Evolutionary conservation across 257 asterid species (phyloP).

Genomic region (Fraxinus anomala): DNA sequence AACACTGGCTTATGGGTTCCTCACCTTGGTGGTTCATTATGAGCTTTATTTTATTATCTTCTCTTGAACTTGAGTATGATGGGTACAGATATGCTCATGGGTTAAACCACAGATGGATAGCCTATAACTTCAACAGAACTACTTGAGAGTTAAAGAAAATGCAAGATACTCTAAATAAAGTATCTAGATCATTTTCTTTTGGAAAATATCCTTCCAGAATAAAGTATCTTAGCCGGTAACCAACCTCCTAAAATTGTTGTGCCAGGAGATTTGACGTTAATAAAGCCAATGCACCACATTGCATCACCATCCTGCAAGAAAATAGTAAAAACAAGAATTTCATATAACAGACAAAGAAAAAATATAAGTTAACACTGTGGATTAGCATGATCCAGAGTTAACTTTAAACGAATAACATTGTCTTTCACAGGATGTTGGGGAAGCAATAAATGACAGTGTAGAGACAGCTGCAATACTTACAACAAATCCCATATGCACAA

Average conservation of each 20-base stretch:
- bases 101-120: background rate
- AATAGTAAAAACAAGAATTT: conserved; percentile 20
- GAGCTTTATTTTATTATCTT: too few relatives aligned
- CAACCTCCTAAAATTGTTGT: conserved; percentile 88
- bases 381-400: background rate
- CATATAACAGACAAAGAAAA: conserved; percentile 4
- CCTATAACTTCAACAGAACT: background rate
- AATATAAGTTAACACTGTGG: background rate
- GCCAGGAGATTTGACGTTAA: conserved; percentile 59
- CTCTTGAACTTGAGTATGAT: background rate
- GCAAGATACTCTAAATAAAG: background rate
- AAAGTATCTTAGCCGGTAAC: conserved; percentile 20
- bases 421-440: conserved; percentile 17
- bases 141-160: conserved; percentile 4
- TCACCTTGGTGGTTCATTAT: background rate
- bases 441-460: conserved; percentile 4
- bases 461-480: conserved; percentile 50
- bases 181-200: background rate
- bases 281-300: conserved; percentile 88
- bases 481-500: conserved; percentile 57
- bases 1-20: background rate
- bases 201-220: background rate
- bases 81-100: background rate
- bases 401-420: background rate
- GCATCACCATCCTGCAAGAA: conserved; percentile 70